Conservation (phyloP, 2,329 filamentous ascomycete genomes). For the Alternaria solani region DNA sequence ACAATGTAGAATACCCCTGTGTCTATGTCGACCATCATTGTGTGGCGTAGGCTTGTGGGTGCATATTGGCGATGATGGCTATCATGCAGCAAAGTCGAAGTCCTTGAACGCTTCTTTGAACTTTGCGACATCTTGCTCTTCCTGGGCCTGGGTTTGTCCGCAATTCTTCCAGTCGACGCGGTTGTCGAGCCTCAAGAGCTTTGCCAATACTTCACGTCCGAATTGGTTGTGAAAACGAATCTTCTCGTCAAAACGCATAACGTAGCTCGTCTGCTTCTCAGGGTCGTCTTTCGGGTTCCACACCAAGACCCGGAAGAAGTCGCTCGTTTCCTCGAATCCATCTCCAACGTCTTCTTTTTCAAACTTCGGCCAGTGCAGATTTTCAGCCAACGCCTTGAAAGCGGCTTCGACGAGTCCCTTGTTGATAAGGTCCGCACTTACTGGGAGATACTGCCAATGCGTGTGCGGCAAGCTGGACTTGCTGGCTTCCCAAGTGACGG, state of each 20-base stretch:
- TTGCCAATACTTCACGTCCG: constrained; percentile 84
- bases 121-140: constrained; percentile 76
- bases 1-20: not conserved
- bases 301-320: constrained; percentile 86
- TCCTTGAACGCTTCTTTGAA: constrained; percentile 84
- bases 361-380: constrained; percentile 67
- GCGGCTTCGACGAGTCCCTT: constrained; percentile 84
- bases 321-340: constrained; percentile 53
- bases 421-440: constrained; percentile 71
- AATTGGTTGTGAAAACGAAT: constrained; percentile 91
- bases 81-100: constrained; percentile 77
- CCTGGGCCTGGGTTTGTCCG: constrained; percentile 77
- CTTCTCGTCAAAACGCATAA: constrained; percentile 75
- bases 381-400: constrained; percentile 88
- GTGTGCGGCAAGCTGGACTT: constrained; percentile 81
- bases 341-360: constrained; percentile 52
- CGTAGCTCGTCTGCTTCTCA: constrained; percentile 72
- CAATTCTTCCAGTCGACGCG: constrained; percentile 88
- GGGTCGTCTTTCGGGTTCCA: constrained; percentile 66
- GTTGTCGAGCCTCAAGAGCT: constrained; percentile 80
- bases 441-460: constrained; percentile 92
- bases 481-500: constrained; percentile 92
- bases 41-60: not conserved
- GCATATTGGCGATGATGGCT: not conserved
- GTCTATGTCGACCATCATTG: not conserved